Base-by-base conservation (phyloP, 2,329 filamentous ascomycete genomes). In the Mycocentrospora acerina region DNA sequence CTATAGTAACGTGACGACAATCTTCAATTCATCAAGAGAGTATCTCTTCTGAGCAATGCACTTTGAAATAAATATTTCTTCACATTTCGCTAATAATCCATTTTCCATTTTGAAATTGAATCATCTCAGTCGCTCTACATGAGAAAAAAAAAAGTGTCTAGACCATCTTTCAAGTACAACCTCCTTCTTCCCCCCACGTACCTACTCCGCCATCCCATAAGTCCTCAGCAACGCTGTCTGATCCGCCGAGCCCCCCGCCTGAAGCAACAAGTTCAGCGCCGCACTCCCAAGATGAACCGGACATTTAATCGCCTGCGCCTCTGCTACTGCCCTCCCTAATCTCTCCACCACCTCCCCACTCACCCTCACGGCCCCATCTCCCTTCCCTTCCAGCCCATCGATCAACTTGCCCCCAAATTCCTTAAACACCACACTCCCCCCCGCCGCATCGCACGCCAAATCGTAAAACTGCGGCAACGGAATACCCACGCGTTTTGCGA, bases 401-500 rank as follows among this genome's bases (percentile, higher is more conserved):
- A 68, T 60, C 51, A 67, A 59, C 39, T 60, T 59, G 7, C 45
- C 44, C 1, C 63, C 66, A 14, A 46, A 53, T 3, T 57, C 46
- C 30, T 60, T 59, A 35, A 68, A 68, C 45, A 64, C 60, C 7
- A 43, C 44, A 36, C 66, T 68, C 3, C 63, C 64, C 17, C 66
- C 66, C 3, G 66, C 66, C 2, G 66, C 66, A 27, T 67, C 64
- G 9, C 58, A 57, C 2, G 59, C 62, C 14, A 69, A 40, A 19
- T 62, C 56, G 44, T 68, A 67, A 7, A 69, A 49, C 39, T 68
- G 66, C 0, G 55, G 35, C 7, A 69, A 48, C 2, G 64, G 62
- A n/a, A 70, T 53, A 12, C 57, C 59, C 26, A 69, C 57, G 29
- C 67, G 60, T 16, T 64, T 57, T 19, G 66, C 67, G 14, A 69